Evolutionary conservation across 1,284 basidiomycete species (phyloP).

Genomic region (Chalciporus sp.): DNA sequence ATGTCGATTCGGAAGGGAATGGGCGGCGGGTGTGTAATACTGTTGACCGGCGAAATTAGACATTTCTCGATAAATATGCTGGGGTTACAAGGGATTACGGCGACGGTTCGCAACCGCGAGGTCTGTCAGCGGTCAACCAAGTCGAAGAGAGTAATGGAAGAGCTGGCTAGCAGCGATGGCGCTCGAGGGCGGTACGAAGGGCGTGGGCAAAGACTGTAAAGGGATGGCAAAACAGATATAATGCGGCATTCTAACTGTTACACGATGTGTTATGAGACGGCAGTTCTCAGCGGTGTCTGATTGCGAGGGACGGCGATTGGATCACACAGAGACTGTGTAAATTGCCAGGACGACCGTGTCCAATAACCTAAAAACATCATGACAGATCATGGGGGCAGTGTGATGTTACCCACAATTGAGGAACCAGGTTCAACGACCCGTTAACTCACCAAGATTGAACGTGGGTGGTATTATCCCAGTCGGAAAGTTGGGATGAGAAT

Average conservation of each 20-base stretch:
- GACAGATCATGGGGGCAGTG: conserved; percentile 6
- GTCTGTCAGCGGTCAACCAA: background rate
- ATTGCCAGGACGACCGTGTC: conserved; percentile 40
- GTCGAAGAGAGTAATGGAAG: background rate
- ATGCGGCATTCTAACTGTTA: conserved; percentile 14
- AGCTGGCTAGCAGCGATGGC: conserved; percentile 4
- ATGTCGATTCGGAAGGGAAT: conserved; percentile 41
- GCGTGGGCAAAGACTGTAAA: background rate
- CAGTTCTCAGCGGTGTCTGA: conserved; percentile 25
- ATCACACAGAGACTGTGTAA: conserved; percentile 13
- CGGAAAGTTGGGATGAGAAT: too few species aligned
- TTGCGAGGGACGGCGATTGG: too few species aligned
- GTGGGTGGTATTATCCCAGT: too few species aligned
- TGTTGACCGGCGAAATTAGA: conserved; percentile 49
- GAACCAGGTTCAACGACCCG: background rate
- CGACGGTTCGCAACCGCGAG: background rate
- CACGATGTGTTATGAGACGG: conserved; percentile 22
- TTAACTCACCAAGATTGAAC: too few species aligned
- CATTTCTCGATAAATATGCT: conserved; percentile 36
- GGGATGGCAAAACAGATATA: conserved; percentile 8
- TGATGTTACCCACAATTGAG: conserved; percentile 6
- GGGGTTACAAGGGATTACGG: background rate
- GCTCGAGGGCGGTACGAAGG: too few species aligned
- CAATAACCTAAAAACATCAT: conserved; percentile 7
- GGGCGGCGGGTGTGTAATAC: conserved; percentile 46